These are phyloP conservation scores for Fraxinus greggii DNA, from an alignment of 305 asterid species.

Conservation along the genomic window DNA sequence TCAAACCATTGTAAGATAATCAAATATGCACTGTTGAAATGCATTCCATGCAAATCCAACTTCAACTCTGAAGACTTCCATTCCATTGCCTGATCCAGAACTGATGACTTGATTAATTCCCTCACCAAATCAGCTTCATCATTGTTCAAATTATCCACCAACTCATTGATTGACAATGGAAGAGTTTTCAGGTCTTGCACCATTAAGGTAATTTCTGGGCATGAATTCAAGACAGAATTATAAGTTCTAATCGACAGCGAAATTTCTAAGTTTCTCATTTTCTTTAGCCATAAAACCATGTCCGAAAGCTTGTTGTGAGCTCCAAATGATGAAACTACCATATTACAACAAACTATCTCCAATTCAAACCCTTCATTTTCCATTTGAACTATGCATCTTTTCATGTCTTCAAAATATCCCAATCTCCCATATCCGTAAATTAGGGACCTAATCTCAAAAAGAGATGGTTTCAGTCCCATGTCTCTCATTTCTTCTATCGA, in stretches of 20 bases:
- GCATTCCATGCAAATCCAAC: slow-evolving; percentile 95
- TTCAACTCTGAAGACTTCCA: slow-evolving; percentile 57
- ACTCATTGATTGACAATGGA: slow-evolving; percentile 54
- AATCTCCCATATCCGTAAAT: slow-evolving; percentile 71
- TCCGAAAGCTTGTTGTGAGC: slow-evolving; percentile 50
- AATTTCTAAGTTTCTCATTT: slow-evolving; percentile 50
- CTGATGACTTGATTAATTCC: slow-evolving; percentile 48
- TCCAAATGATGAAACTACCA: slow-evolving; percentile 81
- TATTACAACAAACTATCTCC: slow-evolving; percentile 74
- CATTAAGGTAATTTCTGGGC: slow-evolving; percentile 49
- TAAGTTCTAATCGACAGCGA: slow-evolving; percentile 60
- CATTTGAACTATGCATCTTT: slow-evolving; percentile 47
- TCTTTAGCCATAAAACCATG: slow-evolving; percentile 63
- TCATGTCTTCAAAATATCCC: slow-evolving; percentile 74
- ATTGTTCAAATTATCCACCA: slow-evolving; percentile 37
- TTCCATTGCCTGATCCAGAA: slow-evolving; percentile 55
- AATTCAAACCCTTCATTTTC: slow-evolving; percentile 57
- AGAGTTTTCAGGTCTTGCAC: slow-evolving; percentile 44
- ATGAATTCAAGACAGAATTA: slow-evolving; percentile 70
- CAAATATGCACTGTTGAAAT: slow-evolving; percentile 63
- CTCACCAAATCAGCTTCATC: slow-evolving; percentile 54
- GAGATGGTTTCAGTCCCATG: slow-evolving; percentile 51
- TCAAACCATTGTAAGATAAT: slow-evolving; percentile 73
- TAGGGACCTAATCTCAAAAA: slow-evolving; percentile 55
- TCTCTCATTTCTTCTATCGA: slow-evolving; percentile 62